A percentile compares a stretch with the other conserved stretches of the same genome.
These are phyloP conservation scores for Penicillium mononematosum DNA, from an alignment of 495 filamentous ascomycete species.

Conservation along the genomic window DNA sequence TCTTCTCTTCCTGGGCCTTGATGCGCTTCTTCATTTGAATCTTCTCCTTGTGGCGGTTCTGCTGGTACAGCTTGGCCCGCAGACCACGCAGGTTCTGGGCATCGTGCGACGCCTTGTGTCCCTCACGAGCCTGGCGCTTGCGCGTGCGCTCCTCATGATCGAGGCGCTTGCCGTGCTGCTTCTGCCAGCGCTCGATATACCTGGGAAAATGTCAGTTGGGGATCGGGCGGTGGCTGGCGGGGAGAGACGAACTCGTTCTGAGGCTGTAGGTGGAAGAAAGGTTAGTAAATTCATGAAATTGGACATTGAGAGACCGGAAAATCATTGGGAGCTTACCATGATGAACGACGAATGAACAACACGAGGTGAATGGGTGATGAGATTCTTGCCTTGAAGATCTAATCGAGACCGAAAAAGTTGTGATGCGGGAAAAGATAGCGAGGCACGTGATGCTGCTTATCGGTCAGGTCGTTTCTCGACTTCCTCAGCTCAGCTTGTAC, in stretches of 20 bases:
- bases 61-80: slow-evolving; percentile 89
- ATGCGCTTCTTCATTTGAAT: slow-evolving; percentile 99
- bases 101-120: slow-evolving; percentile 78
- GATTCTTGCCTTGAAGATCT: slow-evolving; percentile 28
- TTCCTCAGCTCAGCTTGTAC: background rate
- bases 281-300: slow-evolving; percentile 14
- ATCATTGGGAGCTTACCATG: slow-evolving; percentile 35
- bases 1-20: slow-evolving; percentile 89
- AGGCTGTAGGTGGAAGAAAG: slow-evolving; percentile 52
- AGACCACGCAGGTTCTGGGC: slow-evolving; percentile 90
- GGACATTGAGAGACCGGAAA: background rate
- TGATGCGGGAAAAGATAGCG: slow-evolving; percentile 32
- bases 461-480: slow-evolving; percentile 21
- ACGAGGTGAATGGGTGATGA: slow-evolving; percentile 17
- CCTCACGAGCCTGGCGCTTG: slow-evolving; percentile 84
- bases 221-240: slow-evolving; percentile 19
- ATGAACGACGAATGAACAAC: slow-evolving; percentile 28
- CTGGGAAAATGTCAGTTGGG: slow-evolving; percentile 30
- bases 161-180: slow-evolving; percentile 76
- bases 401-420: slow-evolving; percentile 41
- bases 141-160: slow-evolving; percentile 90
- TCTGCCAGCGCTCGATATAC: slow-evolving; percentile 87
- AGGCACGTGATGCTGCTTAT: slow-evolving; percentile 29
- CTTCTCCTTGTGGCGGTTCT: slow-evolving; percentile 94
- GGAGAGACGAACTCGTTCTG: slow-evolving; percentile 67